Conservation (phyloP, 2,329 filamentous ascomycete genomes). For the Pseudocercospora cruenta region DNA sequence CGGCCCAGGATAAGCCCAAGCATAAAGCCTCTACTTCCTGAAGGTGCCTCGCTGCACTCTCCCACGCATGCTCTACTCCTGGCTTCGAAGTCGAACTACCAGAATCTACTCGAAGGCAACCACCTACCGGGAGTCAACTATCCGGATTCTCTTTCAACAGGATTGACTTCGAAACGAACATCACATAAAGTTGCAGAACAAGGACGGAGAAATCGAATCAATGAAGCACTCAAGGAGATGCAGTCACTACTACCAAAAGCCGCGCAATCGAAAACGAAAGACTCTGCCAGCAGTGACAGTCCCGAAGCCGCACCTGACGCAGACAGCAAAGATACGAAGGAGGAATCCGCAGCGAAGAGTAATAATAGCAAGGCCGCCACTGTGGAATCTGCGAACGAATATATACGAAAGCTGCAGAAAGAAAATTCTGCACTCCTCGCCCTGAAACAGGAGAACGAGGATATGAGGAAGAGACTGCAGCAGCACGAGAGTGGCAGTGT, state of each 20-base stretch:
- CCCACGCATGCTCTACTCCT: conserved; percentile 73
- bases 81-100: conserved; percentile 95
- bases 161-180: conserved; percentile 92
- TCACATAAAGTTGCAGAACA: conserved; percentile 98
- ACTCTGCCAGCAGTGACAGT: conserved; percentile 43
- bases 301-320: conserved; percentile 53
- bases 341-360: conserved; percentile 51
- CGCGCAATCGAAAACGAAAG: conserved; percentile 31
- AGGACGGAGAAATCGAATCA: conserved; percentile 91
- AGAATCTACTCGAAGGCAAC: conserved; percentile 94
- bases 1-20: conserved; percentile 57
- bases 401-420: conserved; percentile 82
- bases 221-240: conserved; percentile 89
- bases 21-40: conserved; percentile 87
- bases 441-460: conserved; percentile 36
- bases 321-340: conserved; percentile 40
- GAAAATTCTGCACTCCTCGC: conserved; percentile 50
- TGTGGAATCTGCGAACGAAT: conserved; percentile 94
- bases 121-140: conserved; percentile 70
- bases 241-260: conserved; percentile 74
- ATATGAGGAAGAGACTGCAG: conserved; percentile 34
- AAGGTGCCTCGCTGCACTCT: conserved; percentile 57
- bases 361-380: conserved; percentile 89
- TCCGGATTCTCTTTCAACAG: conserved; percentile 86
- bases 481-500: conserved; percentile 9